Base-by-base conservation (phyloP, 2,329 filamentous ascomycete genomes). In the Aspergillus brasiliensis region DNA sequence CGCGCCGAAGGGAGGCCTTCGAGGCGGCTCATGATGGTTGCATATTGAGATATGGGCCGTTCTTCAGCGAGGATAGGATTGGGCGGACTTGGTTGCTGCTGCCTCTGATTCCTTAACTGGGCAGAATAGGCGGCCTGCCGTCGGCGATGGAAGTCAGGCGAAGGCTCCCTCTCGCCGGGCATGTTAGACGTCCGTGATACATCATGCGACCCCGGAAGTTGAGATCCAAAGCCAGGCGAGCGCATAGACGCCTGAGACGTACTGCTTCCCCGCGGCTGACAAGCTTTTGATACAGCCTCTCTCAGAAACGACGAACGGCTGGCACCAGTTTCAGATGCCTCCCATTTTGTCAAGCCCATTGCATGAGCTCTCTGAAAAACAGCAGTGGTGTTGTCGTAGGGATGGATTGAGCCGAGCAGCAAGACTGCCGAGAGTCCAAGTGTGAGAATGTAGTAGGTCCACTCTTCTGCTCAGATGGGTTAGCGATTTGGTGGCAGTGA, bases 361-460 rank as follows among this genome's bases (percentile, higher is more conserved):
- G 80, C 70, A 28, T 80, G 74, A 2, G 86, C 86, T 25, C 81
- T 72, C 10, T 77, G 74, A 67, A 88, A 88, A 10, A 38, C 38
- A 3, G 74, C 72, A 13, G 75, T 65, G 28, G 73, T 73, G 52
- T 72, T 75, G 31, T 75, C 78, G 56, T 72, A 75, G 42, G 69
- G 75, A 54, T 73, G 75, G 55, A 75, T 70, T 63, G 58, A 81
- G 56, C 73, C 80, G 60, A 88, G 78, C 7, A 81, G 78, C 13
- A 88, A 75, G 10, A 88, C 77, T 1, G 82, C 81, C 7, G 81
- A 80, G 8, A 84, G 84, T 5, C 86, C 86, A 15, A 87, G 78
- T 0, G 84, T 86, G 34, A 87, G 75, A 27, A 88, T 74, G 66
- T 86, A 84, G 55, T 80, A 80, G 17, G 82, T 84, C 86, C 86